A percentile compares a stretch with the other conserved stretches of the same genome.
Conservation (phyloP, 305 asterid genomes). For the Fraxinus albicans region DNA sequence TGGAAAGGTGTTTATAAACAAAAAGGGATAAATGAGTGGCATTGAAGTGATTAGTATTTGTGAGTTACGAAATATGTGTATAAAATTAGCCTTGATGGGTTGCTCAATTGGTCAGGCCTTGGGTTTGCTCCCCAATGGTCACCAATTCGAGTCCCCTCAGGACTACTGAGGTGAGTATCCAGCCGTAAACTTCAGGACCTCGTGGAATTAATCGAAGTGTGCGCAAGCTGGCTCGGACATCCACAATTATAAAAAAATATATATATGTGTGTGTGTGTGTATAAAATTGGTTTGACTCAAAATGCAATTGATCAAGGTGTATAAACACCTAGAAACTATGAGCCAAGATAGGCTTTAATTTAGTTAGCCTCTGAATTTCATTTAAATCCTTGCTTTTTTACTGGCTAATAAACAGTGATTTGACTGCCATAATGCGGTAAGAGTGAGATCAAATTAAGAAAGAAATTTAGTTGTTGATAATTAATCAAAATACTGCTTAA, state of each 20-base stretch:
- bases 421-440: neutral
- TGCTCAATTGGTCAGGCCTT: no score
- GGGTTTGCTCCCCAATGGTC: no score
- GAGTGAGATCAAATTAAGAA: neutral
- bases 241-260: no score
- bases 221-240: no score
- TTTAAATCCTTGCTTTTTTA: neutral
- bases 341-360: neutral
- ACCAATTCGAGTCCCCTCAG: no score
- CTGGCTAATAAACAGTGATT: neutral
- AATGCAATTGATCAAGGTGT: neutral
- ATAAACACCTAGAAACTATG: neutral
- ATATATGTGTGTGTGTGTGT: no score
- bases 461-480: neutral
- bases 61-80: neutral
- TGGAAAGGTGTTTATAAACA: neutral
- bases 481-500: neutral
- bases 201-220: no score
- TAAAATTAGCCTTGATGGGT: no score
- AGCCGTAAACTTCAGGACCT: no score
- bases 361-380: neutral
- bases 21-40: neutral
- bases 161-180: no score
- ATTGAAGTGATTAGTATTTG: neutral
- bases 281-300: neutral